A percentile compares a stretch with the other conserved stretches of the same genome.
phyloP scores from a whole-genome alignment of 2,329 filamentous ascomycete genomes.

The Stagonosporopsis tanaceti region DNA sequence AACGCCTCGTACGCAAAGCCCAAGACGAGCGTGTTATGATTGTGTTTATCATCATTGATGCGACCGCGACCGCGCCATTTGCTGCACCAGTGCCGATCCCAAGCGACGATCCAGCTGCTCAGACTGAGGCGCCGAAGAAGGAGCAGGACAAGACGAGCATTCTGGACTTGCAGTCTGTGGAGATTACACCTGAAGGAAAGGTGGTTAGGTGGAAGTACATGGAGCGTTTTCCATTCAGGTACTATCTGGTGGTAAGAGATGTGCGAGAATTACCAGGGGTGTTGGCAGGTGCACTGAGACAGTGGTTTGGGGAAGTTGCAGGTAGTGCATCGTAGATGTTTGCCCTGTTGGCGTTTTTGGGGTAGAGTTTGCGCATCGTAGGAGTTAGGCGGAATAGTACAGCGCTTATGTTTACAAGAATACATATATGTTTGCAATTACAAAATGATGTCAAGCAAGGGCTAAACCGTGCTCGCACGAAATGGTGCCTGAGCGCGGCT shows the following conservation, averaged over 20 bases:
- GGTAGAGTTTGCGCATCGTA: background rate
- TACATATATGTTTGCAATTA: background rate
- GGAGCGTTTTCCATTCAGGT: constrained; percentile 95
- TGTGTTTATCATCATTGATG: constrained; percentile 95
- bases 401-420: background rate
- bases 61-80: constrained; percentile 42
- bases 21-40: constrained; percentile 96
- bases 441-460: background rate
- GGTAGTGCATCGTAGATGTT: constrained; percentile 40
- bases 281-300: constrained; percentile 84
- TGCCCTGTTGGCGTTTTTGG: constrained; percentile 3
- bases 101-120: constrained; percentile 15
- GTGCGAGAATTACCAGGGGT: constrained; percentile 90
- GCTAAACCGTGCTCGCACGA: background rate
- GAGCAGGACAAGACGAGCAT: constrained; percentile 72
- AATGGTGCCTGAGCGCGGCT: background rate
- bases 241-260: constrained; percentile 93
- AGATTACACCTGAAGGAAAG: constrained; percentile 74
- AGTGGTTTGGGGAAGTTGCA: constrained; percentile 87
- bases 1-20: constrained; percentile 82
- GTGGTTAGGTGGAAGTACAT: constrained; percentile 90
- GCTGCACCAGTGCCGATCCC: constrained; percentile 10
- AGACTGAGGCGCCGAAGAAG: constrained; percentile 33
- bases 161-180: constrained; percentile 85
- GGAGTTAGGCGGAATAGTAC: background rate